Conservation (phyloP, 1,284 basidiomycete species). For the Puccinia hordei region DNA sequence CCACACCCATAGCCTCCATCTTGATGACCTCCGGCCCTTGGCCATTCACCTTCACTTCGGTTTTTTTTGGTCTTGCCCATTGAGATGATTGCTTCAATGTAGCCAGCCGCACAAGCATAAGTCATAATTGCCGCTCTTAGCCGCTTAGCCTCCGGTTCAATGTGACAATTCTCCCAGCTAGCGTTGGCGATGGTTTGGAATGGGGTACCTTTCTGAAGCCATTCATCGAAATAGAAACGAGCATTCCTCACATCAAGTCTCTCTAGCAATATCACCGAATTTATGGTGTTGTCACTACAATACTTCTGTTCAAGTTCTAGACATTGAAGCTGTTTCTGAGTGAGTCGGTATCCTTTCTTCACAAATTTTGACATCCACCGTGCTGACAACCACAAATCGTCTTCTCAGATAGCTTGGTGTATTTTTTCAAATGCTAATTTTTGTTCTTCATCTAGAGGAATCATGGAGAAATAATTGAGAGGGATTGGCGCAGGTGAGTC, state of each 20-base stretch:
- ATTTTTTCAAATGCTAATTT: not conserved
- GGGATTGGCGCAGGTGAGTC: too few relatives aligned
- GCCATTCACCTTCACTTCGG: not conserved
- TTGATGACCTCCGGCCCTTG: not conserved
- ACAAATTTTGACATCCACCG: not conserved
- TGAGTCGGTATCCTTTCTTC: not conserved
- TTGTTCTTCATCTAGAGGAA: not conserved
- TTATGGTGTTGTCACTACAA: not conserved
- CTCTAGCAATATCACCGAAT: not conserved
- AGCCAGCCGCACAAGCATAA: not conserved
- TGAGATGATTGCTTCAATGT: not conserved
- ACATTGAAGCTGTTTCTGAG: not conserved
- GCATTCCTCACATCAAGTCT: not conserved
- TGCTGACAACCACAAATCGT: conserved; percentile 4
- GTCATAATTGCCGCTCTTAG: not conserved
- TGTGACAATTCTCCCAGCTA: not conserved
- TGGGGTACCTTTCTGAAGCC: not conserved
- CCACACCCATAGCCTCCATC: not conserved
- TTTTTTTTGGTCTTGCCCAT: not conserved
- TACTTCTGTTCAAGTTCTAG: not conserved
- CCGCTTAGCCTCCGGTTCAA: not conserved
- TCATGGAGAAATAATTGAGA: not conserved
- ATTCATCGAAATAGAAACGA: not conserved
- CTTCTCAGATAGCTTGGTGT: not conserved
- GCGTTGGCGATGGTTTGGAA: not conserved